Evolutionary conservation across 192 early-diverging fungal genomes (phyloP).

Genomic region (Gonapodya prolifera): DNA sequence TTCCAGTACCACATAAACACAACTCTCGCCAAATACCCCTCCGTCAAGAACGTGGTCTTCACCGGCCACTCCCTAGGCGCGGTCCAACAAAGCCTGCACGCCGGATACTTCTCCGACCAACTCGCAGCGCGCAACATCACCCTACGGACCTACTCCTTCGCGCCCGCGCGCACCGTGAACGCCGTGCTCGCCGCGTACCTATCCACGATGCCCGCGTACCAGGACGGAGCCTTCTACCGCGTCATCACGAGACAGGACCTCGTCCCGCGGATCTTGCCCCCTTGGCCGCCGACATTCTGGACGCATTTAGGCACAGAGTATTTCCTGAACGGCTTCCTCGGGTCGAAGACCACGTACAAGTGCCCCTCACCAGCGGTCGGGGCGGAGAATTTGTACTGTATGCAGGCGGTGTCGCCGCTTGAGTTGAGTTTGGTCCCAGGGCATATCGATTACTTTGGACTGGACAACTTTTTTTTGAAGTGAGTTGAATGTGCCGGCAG

Average conservation of each 20-base stretch:
- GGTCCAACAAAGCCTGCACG: not conserved
- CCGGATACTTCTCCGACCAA: not conserved
- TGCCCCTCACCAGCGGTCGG: not conserved
- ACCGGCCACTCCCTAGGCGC: not conserved
- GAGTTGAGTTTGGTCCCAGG: not conserved
- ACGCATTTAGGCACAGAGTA: not conserved
- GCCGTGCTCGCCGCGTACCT: not conserved
- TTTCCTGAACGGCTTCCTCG: not conserved
- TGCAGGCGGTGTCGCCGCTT: not conserved
- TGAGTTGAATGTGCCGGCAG: too few species aligned
- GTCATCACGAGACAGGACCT: not conserved
- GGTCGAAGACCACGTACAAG: not conserved
- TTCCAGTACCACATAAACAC: not conserved
- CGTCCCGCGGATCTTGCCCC: not conserved
- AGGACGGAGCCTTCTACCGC: not conserved
- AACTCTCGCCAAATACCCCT: not conserved
- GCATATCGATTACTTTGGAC: not conserved
- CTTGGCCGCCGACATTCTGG: not conserved
- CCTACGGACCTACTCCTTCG: not conserved
- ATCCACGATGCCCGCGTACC: not conserved
- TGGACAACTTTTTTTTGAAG: too few species aligned
- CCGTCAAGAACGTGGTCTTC: not conserved
- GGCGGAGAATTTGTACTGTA: not conserved
- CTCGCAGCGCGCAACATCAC: not conserved
- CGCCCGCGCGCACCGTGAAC: not conserved